Percentiles rank a stretch among this genome's conserved stretches.
Evolutionary conservation across 495 filamentous ascomycete genomes (phyloP).

Genomic region (Acidiella bohemica): DNA sequence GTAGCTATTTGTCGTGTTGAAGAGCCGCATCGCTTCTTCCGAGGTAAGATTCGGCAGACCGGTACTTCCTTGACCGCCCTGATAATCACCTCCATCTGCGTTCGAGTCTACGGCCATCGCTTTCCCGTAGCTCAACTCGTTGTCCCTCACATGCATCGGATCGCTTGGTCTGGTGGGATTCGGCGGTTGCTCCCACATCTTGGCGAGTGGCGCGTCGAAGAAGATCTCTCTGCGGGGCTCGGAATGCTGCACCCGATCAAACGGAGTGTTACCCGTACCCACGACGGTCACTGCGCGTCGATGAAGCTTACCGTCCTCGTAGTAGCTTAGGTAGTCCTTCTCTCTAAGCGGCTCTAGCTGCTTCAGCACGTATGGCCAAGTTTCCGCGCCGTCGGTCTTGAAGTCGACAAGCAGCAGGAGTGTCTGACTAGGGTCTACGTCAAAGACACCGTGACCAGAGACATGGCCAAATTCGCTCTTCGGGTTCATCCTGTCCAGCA

Average conservation of each 20-base stretch:
- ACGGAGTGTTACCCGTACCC: constrained; percentile 64
- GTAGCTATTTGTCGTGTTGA: constrained; percentile 38
- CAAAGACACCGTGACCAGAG: constrained; percentile 23
- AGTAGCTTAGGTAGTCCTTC: constrained; percentile 33
- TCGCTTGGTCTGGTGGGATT: constrained; percentile 1
- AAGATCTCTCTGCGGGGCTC: constrained; percentile 47
- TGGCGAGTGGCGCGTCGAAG: constrained; percentile 46
- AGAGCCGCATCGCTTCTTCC: constrained; percentile 19
- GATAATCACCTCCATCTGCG: background rate
- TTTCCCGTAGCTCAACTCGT: background rate
- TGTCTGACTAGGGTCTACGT: constrained; percentile 22
- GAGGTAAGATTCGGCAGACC: constrained; percentile 7
- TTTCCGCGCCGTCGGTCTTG: constrained; percentile 23
- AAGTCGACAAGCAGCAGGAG: constrained; percentile 30
- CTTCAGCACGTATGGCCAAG: constrained; percentile 20
- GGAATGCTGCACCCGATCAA: constrained; percentile 41
- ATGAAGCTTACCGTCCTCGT: constrained; percentile 25
- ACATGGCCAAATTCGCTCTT: constrained; percentile 14
- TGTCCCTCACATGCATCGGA: background rate
- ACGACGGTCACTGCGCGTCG: constrained; percentile 50
- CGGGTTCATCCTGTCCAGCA: constrained; percentile 23
- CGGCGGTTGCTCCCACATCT: constrained; percentile 7
- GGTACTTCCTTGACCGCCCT: constrained; percentile 14
- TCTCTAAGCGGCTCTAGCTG: constrained; percentile 22
- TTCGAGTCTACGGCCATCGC: background rate